phyloP scores from a whole-genome alignment of 192 early-diverging fungal genomes.

The Coemansia sp. region DNA sequence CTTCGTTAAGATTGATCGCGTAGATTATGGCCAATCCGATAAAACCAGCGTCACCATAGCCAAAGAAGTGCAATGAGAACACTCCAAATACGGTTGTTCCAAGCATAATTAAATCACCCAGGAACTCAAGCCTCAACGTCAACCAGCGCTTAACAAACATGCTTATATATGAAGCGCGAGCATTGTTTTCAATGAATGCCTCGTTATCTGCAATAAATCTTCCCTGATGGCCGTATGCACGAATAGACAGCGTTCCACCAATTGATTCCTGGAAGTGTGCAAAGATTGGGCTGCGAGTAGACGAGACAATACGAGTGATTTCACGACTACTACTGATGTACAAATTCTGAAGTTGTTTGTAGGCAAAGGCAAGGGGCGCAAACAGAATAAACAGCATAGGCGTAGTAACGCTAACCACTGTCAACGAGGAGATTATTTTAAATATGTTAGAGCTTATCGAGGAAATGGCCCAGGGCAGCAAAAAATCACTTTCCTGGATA shows the following conservation, averaged over 20 bases:
- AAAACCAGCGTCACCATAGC: conserved; percentile 55
- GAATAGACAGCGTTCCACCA: conserved; percentile 78
- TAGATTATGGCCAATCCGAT: conserved; percentile 82
- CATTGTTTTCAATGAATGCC: conserved; percentile 67
- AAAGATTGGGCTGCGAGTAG: conserved; percentile 78
- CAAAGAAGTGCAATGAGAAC: conserved; percentile 53
- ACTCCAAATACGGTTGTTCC: conserved; percentile 74
- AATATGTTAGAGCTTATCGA: conserved; percentile 62
- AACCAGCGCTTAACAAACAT: conserved; percentile 73
- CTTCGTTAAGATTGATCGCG: conserved; percentile 72
- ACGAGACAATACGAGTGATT: conserved; percentile 80
- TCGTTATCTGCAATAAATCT: conserved; percentile 74
- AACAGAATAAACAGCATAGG: conserved; percentile 72
- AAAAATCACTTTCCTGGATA: conserved; percentile 58
- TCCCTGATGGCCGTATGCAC: conserved; percentile 77
- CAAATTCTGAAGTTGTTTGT: conserved; percentile 68
- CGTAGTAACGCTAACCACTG: conserved; percentile 55
- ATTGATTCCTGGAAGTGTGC: conserved; percentile 81
- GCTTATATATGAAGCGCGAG: conserved; percentile 73
- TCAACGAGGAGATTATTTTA: conserved; percentile 55
- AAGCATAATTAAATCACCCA: conserved; percentile 77
- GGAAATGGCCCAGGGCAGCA: conserved; percentile 58
- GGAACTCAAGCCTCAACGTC: conserved; percentile 72
- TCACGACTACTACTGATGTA: conserved; percentile 82
- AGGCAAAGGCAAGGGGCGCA: conserved; percentile 69